Evolutionary conservation across 768 basidiomycete genomes (phyloP).

Genomic region (Rhizopogon vulgaris): DNA sequence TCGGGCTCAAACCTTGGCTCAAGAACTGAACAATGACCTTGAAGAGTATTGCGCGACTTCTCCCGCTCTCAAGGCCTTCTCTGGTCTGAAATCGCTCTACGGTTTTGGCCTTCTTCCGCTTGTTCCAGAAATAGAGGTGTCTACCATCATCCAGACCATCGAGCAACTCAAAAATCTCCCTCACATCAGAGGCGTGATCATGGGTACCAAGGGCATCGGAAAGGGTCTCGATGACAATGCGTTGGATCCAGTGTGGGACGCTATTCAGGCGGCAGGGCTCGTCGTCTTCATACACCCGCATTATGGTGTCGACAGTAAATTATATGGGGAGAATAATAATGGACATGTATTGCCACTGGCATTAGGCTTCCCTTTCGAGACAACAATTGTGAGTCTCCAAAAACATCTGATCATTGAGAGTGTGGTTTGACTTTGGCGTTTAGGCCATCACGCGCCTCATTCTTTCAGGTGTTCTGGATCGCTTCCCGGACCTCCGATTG

Average conservation of each 20-base stretch:
- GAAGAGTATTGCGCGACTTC: constrained; percentile 73
- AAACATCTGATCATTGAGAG: neutral
- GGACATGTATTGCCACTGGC: constrained; percentile 87
- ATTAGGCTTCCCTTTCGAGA: constrained; percentile 87
- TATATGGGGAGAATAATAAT: constrained; percentile 73
- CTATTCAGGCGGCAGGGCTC: constrained; percentile 60
- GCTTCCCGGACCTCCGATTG: constrained; percentile 66
- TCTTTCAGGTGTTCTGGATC: constrained; percentile 74
- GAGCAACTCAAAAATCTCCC: constrained; percentile 58
- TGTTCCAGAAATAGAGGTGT: constrained; percentile 54
- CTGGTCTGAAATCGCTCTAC: constrained; percentile 59
- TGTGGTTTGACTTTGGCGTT: neutral
- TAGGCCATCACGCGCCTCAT: constrained; percentile 75
- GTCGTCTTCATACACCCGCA: constrained; percentile 85
- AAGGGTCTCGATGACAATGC: constrained; percentile 74
- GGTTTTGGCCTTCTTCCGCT: constrained; percentile 84
- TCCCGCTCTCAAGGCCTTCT: constrained; percentile 31
- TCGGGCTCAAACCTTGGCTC: constrained; percentile 60
- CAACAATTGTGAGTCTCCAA: constrained; percentile 59
- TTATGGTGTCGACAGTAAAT: constrained; percentile 70
- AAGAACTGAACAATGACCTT: constrained; percentile 69
- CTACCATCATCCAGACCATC: constrained; percentile 57
- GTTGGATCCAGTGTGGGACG: constrained; percentile 79
- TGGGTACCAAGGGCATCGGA: constrained; percentile 76
- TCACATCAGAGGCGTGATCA: constrained; percentile 71